A percentile compares a stretch with the other conserved stretches of the same genome.
Conservation (phyloP, 2,329 filamentous ascomycete genomes). For the Chaetomium sp. region DNA sequence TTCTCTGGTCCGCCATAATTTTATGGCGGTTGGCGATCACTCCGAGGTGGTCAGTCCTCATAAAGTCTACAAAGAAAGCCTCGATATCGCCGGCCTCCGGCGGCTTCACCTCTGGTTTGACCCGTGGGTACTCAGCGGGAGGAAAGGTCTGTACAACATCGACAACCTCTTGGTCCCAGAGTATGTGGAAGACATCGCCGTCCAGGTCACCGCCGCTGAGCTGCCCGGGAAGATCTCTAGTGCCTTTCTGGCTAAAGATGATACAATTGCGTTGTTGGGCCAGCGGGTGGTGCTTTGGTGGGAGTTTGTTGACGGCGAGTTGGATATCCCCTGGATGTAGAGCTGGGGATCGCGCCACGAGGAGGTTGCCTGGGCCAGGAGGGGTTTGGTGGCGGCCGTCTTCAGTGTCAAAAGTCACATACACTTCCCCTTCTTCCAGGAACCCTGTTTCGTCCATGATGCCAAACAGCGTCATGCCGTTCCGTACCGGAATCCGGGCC, state of each 20-base stretch:
- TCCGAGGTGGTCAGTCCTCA: slow-evolving; percentile 60
- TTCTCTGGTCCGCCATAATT: slow-evolving; percentile 54
- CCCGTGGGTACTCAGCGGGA: slow-evolving; percentile 65
- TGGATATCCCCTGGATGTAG: slow-evolving; percentile 79
- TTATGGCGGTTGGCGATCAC: slow-evolving; percentile 59
- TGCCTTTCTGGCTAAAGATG: slow-evolving; percentile 66
- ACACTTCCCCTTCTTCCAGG: slow-evolving; percentile 62
- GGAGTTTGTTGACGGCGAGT: slow-evolving; percentile 54
- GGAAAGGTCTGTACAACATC: slow-evolving; percentile 39
- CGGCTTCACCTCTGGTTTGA: slow-evolving; percentile 54
- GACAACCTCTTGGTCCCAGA: slow-evolving; percentile 52
- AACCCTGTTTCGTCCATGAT: slow-evolving; percentile 75
- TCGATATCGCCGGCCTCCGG: slow-evolving; percentile 63
- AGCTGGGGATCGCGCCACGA: slow-evolving; percentile 74
- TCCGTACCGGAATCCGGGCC: slow-evolving; percentile 62
- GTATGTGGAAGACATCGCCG: slow-evolving; percentile 74
- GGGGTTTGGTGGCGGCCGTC: slow-evolving; percentile 21
- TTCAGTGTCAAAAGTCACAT: slow-evolving; percentile 40
- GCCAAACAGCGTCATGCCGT: slow-evolving; percentile 72
- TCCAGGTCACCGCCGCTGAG: slow-evolving; percentile 79
- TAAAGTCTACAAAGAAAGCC: slow-evolving; percentile 74
- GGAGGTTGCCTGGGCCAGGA: slow-evolving; percentile 35
- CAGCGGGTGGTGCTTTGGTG: slow-evolving; percentile 54
- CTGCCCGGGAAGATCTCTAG: slow-evolving; percentile 68
- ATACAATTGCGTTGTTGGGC: slow-evolving; percentile 63